These are phyloP conservation scores for Mucor sp. DNA, from an alignment of 371 early-diverging fungal species.

Conservation along the genomic window DNA sequence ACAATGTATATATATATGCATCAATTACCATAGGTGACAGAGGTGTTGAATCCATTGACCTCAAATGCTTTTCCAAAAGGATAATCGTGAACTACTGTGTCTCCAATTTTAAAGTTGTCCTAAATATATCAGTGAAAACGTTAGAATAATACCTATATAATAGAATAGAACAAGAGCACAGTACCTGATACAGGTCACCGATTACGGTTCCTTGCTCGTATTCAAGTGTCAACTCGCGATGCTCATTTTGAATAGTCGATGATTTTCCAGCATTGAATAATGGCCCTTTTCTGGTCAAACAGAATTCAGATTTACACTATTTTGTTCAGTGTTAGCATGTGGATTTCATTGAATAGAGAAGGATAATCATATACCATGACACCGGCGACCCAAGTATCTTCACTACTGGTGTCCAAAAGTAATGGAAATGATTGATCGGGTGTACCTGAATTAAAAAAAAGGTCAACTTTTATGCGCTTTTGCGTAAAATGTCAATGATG, in stretches of 20 bases:
- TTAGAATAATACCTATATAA: not conserved
- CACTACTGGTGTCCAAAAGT: slow-evolving; percentile 1
- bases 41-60: not conserved
- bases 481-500: not conserved
- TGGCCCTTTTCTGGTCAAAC: not conserved
- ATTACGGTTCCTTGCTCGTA: not conserved
- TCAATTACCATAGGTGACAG: not conserved
- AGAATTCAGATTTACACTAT: slow-evolving; percentile 8
- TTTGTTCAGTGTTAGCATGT: not conserved
- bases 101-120: not conserved
- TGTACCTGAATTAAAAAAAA: slow-evolving; percentile 1
- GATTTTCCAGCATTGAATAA: slow-evolving; percentile 8
- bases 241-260: not conserved
- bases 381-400: slow-evolving; percentile 11
- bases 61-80: slow-evolving; percentile 1
- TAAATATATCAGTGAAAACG: not conserved
- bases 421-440: not conserved
- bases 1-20: not conserved
- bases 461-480: not conserved
- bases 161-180: not conserved
- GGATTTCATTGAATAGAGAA: not conserved
- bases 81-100: not conserved
- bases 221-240: not conserved
- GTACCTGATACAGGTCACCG: not conserved
- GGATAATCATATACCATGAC: not conserved